Evolutionary conservation across 2,329 filamentous ascomycete genomes (phyloP).

Genomic region (Exophiala spinifera): DNA sequence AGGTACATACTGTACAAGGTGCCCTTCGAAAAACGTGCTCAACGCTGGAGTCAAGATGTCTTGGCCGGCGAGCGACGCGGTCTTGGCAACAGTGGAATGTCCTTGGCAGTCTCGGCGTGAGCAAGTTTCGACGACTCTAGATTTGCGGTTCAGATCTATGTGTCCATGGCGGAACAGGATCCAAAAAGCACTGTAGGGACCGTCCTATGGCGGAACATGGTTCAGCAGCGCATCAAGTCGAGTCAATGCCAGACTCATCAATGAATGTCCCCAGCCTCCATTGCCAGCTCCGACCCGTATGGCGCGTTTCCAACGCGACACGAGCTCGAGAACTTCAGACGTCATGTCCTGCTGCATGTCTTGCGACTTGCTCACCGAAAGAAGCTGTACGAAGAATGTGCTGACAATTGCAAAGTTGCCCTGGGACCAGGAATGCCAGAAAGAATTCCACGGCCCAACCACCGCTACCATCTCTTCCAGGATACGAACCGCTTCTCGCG

Average conservation of each 20-base stretch:
- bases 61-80: constrained; percentile 3
- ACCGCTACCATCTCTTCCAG: constrained; percentile 14
- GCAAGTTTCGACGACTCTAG: constrained; percentile 13
- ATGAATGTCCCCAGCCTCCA: constrained; percentile 13
- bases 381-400: constrained; percentile 12
- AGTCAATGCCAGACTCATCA: constrained; percentile 15
- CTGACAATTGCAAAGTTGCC: constrained; percentile 19
- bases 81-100: constrained; percentile 4
- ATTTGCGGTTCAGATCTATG: too few species aligned
- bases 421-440: constrained; percentile 20
- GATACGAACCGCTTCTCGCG: constrained; percentile 6
- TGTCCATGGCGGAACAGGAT: too few species aligned
- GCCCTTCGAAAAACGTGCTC: constrained; percentile 7
- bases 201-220: neutral
- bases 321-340: constrained; percentile 6
- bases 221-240: constrained; percentile 10
- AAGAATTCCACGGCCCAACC: constrained; percentile 13
- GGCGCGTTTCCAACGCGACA: constrained; percentile 14
- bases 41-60: neutral
- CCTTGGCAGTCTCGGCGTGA: constrained; percentile 9
- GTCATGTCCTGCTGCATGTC: neutral
- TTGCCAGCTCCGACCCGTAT: constrained; percentile 9
- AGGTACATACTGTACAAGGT: too few species aligned
- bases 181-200: too few species aligned
- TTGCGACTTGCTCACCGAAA: neutral